A percentile compares a stretch with the other conserved stretches of the same genome.
Evolutionary conservation across 192 early-diverging fungal genomes (phyloP).

Genomic region (Phlyctochytrium planicorne): DNA sequence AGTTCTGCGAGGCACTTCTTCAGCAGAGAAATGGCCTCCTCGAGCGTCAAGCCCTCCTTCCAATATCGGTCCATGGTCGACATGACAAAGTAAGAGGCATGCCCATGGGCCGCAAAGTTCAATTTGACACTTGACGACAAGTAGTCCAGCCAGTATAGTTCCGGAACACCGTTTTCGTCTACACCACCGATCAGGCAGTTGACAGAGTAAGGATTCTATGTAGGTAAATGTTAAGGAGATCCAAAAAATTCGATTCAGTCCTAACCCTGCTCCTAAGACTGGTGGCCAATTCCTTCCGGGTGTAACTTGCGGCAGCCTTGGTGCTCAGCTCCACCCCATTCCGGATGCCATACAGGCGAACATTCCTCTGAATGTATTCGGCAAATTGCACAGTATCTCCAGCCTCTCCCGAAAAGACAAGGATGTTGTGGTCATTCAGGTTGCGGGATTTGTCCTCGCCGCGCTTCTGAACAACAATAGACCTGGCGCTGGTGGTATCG

Average conservation of each 20-base stretch:
- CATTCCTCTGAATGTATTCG: conserved; percentile 93
- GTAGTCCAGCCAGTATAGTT: conserved; percentile 94
- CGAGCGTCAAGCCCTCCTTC: conserved; percentile 72
- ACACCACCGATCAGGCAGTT: conserved; percentile 87
- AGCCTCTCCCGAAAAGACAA: conserved; percentile 86
- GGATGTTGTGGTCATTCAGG: conserved; percentile 76
- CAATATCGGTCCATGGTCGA: conserved; percentile 94
- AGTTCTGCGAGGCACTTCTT: conserved; percentile 83
- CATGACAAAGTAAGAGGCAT: conserved; percentile 86
- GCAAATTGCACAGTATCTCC: conserved; percentile 93
- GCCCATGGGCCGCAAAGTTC: conserved; percentile 88
- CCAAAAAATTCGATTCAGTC: not conserved
- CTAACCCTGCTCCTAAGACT: conserved; percentile 71
- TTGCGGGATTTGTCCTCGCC: conserved; percentile 88
- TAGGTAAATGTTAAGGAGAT: not conserved
- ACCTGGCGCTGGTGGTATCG: conserved; percentile 72
- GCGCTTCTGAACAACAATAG: conserved; percentile 90
- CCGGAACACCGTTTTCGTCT: conserved; percentile 66
- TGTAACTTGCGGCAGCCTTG: conserved; percentile 76
- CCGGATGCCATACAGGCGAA: conserved; percentile 84
- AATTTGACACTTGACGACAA: conserved; percentile 74
- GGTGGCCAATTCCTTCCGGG: conserved; percentile 81
- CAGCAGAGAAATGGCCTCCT: conserved; percentile 81
- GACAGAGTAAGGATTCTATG: conserved; percentile 81
- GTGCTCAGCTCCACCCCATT: conserved; percentile 82